Evolutionary conservation across 176 grass and related monocot species (phyloP).

Genomic region (Zea mays): Zm-B73-REFERENCE-NAM-5.0 NC_050096.1:214352501-214353000

Average conservation of each 20-base stretch:
- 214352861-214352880: background rate
- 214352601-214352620: background rate
- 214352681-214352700: background rate
- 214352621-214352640: constrained; percentile 2
- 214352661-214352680: background rate
- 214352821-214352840: too few relatives aligned
- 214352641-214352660: background rate
- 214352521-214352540: background rate
- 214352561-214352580: background rate
- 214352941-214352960: too few relatives aligned
- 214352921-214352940: background rate
- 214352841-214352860: background rate
- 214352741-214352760: background rate
- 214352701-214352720: background rate
- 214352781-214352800: too few relatives aligned
- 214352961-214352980: too few relatives aligned
- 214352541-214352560: constrained; percentile 3
- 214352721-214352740: background rate
- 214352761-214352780: background rate
- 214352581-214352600: background rate
- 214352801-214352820: too few relatives aligned
- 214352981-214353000: too few relatives aligned
- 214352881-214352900: background rate
- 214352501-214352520: constrained; percentile 3
- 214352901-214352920: background rate